Evolutionary conservation across 306 rosid genomes (phyloP), one percentile per base, ranked within the genome.

Genomic region (Castanea crenata): DNA sequence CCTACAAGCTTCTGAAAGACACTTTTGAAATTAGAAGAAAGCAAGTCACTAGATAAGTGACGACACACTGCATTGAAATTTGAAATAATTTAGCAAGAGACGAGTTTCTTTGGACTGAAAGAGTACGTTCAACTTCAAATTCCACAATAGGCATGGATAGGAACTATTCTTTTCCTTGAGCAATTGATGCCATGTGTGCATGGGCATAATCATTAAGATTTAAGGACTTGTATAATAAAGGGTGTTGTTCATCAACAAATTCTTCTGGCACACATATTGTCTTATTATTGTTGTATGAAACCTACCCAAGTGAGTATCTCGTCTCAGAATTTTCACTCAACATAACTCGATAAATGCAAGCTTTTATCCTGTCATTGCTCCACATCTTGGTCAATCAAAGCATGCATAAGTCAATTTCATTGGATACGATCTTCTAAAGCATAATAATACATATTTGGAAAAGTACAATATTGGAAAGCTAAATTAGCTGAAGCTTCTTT

Each of bases 331-430:
- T 31, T 23, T 54, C 74, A 4, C 16, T 74, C 78, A 79, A 20
- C 20, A 20, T 34, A 18, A 62, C 78, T 63, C 78, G 3, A 35
- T 73, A 78, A 15, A n/a, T 31, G 11, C 83, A 62, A 18, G 78
- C 46, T 73, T 34, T 21, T 20, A 79, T 62, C 12, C 69, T 73
- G 55, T 79, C 69, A 7, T 79, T 79, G 74, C 78, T 73, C 78
- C 74, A 79, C 18, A 18, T 51, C 15, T 65, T 2, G 21, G 2
- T 34, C 13, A 65, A 8, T 0, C 7, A 15, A 54, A 51, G 15
- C n/a, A 54, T 51, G 9, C 44, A 54, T 32, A 11, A 23, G 11
- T 41, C 49, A 41, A 41, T 41, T 41, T 9, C 49, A 41, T 41
- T 41, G 49, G 12, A 41, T 8, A 41, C 49, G 12, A 41, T 41